These are phyloP conservation scores for Exutisphaerella laricina DNA, from an alignment of 2,329 filamentous ascomycete species.

Conservation along the genomic window DNA sequence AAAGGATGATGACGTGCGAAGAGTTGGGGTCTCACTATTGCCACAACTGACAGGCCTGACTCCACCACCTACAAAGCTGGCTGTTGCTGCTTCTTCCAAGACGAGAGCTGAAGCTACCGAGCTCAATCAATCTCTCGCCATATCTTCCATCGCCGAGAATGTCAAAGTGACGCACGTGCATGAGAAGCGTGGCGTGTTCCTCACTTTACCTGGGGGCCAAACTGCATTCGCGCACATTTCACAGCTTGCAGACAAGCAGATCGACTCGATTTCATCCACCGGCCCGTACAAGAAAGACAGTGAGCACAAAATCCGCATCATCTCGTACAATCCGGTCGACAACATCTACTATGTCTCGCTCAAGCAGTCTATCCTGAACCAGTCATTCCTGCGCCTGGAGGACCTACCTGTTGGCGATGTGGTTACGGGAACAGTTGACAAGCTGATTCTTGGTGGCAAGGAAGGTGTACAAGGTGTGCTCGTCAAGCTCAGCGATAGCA, in stretches of 20 bases:
- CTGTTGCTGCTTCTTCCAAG: slow-evolving; percentile 29
- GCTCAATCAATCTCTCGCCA: slow-evolving; percentile 51
- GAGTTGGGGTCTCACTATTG: slow-evolving; percentile 80
- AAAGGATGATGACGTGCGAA: slow-evolving; percentile 63
- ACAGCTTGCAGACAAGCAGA: slow-evolving; percentile 79
- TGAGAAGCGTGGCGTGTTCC: slow-evolving; percentile 72
- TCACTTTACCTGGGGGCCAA: slow-evolving; percentile 52
- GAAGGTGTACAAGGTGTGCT: slow-evolving; percentile 76
- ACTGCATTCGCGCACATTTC: slow-evolving; percentile 86
- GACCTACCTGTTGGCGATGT: slow-evolving; percentile 78
- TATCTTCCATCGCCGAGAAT: slow-evolving; percentile 70
- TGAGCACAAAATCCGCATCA: slow-evolving; percentile 71
- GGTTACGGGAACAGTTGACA: slow-evolving; percentile 78
- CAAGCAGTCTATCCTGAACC: slow-evolving; percentile 73
- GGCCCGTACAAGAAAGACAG: slow-evolving; percentile 75
- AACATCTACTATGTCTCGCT: slow-evolving; percentile 81
- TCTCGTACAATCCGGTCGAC: slow-evolving; percentile 84
- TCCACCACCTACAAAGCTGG: slow-evolving; percentile 35
- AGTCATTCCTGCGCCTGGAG: slow-evolving; percentile 84
- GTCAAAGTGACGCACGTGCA: slow-evolving; percentile 78
- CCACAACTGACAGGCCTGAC: slow-evolving; percentile 73
- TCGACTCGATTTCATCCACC: slow-evolving; percentile 71
- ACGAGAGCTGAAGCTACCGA: slow-evolving; percentile 23
- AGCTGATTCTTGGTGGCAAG: slow-evolving; percentile 70
- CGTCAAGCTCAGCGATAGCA: slow-evolving; percentile 76